Evolutionary conservation across 345 rosid genomes (phyloP), one percentile per base, ranked within the genome.

Genomic region (Balakata baccata): DNA sequence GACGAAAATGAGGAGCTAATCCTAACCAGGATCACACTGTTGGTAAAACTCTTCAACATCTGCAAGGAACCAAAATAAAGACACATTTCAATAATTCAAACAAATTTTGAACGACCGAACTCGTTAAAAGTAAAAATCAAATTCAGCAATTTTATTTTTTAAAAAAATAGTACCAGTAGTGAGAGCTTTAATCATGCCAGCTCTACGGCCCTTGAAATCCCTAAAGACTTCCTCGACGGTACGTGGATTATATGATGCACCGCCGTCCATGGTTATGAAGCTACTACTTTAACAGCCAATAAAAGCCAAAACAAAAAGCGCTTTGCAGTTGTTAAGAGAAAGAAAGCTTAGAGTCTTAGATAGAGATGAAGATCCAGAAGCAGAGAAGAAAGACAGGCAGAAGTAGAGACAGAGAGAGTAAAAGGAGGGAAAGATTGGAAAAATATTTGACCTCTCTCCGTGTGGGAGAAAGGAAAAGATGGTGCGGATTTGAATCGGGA

Each of bases 21-120:
- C 51, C 78, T 51, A 68, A 75, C 78, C 78, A 52, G 78, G 78
- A 75, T 75, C 78, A n/a, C 78, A 75, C 68, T 60, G 78, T 62
- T 75, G 78, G 74, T 13, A 69, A 37, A 75, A 75, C 20, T 75
- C 78, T 60, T 75, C 78, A 61, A 75, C 78, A 38, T 75, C 78
- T 75, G 78, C 74, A 75, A 62, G 12, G 9, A 47, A n/a, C 34
- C 25, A 52, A 56, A 65, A 23, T 1, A 4, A 65, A 63, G 22
- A 11, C n/a, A 54, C 11, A 18, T 7, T 2, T 43, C 9, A 20
- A 38, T 3, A 49, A 61, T 20, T 34, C 37, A 50, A 23, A 29
- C 25, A 29, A 25, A 67, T 6, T 6, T 16, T 2, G 22, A 10
- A 64, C 4, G 8, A 4, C 6, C 12, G n/a, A 64, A 63, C 39